Conservation (phyloP, 306 rosid genomes). For the Parietaria judaica region DNA sequence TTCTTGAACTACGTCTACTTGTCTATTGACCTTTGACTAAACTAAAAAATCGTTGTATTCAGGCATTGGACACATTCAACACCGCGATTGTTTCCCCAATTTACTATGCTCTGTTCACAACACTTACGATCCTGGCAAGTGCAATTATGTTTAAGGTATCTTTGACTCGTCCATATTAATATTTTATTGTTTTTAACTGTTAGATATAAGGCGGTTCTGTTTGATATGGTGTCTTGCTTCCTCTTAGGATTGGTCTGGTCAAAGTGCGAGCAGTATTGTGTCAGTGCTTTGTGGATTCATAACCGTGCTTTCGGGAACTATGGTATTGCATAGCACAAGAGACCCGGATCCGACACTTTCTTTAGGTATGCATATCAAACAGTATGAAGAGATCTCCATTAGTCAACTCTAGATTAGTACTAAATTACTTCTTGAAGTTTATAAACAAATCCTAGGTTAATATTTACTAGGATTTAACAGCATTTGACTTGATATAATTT, state of each 20-base stretch:
- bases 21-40: not conserved
- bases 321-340: constrained; percentile 65
- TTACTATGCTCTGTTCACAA: constrained; percentile 82
- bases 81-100: constrained; percentile 83
- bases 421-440: no score
- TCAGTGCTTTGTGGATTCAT: constrained; percentile 85
- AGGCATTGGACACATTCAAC: constrained; percentile 88
- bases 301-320: constrained; percentile 79
- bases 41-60: not conserved
- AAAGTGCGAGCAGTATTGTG: constrained; percentile 69
- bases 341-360: constrained; percentile 49
- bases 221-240: constrained; percentile 10
- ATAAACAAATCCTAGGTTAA: no score
- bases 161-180: constrained; percentile 5
- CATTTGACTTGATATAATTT: not conserved
- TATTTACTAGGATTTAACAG: not conserved
- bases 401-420: no score
- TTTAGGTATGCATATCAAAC: constrained; percentile 36
- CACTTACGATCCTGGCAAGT: constrained; percentile 82
- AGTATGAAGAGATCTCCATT: no score
- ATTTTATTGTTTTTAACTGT: no score
- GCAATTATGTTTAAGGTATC: constrained; percentile 88
- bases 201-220: no score
- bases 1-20: not conserved
- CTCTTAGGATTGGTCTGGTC: constrained; percentile 80